phyloP scores from a whole-genome alignment of 2,329 filamentous ascomycete genomes.

The Venturia carpophila region DNA sequence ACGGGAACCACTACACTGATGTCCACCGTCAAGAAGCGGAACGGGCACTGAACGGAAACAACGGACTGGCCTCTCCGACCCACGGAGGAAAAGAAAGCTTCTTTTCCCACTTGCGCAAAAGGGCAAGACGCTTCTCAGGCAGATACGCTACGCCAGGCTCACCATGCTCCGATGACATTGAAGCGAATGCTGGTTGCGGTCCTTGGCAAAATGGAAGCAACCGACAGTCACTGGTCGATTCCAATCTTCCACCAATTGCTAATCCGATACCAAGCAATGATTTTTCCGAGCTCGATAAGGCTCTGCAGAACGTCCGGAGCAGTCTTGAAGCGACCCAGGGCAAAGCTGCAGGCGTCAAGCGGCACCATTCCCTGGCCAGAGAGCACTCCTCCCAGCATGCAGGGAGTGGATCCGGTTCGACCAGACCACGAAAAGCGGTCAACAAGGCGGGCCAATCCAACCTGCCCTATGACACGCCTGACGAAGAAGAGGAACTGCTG shows the following conservation, averaged over 20 bases:
- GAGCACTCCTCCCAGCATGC: slow-evolving; percentile 27
- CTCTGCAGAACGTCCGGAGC: slow-evolving; percentile 52
- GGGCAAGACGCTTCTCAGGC: slow-evolving; percentile 84
- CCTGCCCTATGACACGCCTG: slow-evolving; percentile 84
- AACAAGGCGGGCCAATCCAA: slow-evolving; percentile 59
- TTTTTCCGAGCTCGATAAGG: slow-evolving; percentile 53
- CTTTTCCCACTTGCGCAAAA: slow-evolving; percentile 93
- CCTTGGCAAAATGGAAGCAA: slow-evolving; percentile 69
- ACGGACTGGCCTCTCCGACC: slow-evolving; percentile 66
- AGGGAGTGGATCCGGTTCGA: not conserved
- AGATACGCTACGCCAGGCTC: slow-evolving; percentile 77
- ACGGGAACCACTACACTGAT: slow-evolving; percentile 87
- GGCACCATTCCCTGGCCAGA: slow-evolving; percentile 38
- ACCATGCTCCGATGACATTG: slow-evolving; percentile 74
- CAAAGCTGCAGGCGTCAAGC: slow-evolving; percentile 37
- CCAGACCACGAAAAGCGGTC: slow-evolving; percentile 10
- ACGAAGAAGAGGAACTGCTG: slow-evolving; percentile 91
- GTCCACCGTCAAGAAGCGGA: slow-evolving; percentile 86
- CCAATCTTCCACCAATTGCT: slow-evolving; percentile 40
- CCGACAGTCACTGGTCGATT: slow-evolving; percentile 73
- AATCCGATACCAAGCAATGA: slow-evolving; percentile 38
- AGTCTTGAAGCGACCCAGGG: slow-evolving; percentile 42
- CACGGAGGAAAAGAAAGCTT: slow-evolving; percentile 88
- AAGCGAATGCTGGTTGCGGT: slow-evolving; percentile 84
- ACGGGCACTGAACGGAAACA: slow-evolving; percentile 75